A percentile compares a stretch with the other conserved stretches of the same genome.
Evolutionary conservation across 495 filamentous ascomycete genomes (phyloP).

Genomic region (Cenococcum geophilum): DNA sequence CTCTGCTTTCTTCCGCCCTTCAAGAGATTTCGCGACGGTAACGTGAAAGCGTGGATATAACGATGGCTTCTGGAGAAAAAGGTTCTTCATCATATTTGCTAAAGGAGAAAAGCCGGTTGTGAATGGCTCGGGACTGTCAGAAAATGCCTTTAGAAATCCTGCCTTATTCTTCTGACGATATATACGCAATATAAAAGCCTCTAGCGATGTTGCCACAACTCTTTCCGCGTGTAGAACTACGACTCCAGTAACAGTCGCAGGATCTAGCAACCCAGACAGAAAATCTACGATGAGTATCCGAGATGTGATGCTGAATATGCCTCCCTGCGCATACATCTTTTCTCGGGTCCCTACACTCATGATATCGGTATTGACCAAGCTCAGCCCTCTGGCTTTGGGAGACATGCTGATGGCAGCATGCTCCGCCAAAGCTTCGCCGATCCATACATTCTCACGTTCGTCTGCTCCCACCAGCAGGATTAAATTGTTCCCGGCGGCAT

Average conservation of each 20-base stretch:
- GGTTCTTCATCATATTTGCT: constrained; percentile 83
- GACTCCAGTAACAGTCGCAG: constrained; percentile 81
- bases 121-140: constrained; percentile 89
- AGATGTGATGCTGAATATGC: constrained; percentile 93
- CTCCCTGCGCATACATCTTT: constrained; percentile 82
- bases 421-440: constrained; percentile 68
- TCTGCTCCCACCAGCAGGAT: constrained; percentile 86
- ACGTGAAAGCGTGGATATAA: constrained; percentile 96
- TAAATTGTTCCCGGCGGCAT: constrained; percentile 90
- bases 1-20: constrained; percentile 88
- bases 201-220: constrained; percentile 78
- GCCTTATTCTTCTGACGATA: constrained; percentile 88
- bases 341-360: constrained; percentile 79
- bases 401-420: constrained; percentile 79
- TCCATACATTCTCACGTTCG: constrained; percentile 72
- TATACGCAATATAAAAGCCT: constrained; percentile 92
- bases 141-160: constrained; percentile 95
- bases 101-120: constrained; percentile 84
- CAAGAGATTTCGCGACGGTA: constrained; percentile 76
- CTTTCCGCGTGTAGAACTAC: constrained; percentile 85
- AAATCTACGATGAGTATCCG: constrained; percentile 92
- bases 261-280: constrained; percentile 71
- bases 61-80: constrained; percentile 82
- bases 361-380: constrained; percentile 87
- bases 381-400: constrained; percentile 74